Base-by-base conservation (phyloP, 371 early-diverging fungal species). In the Cokeromyces recurvatus region DNA sequence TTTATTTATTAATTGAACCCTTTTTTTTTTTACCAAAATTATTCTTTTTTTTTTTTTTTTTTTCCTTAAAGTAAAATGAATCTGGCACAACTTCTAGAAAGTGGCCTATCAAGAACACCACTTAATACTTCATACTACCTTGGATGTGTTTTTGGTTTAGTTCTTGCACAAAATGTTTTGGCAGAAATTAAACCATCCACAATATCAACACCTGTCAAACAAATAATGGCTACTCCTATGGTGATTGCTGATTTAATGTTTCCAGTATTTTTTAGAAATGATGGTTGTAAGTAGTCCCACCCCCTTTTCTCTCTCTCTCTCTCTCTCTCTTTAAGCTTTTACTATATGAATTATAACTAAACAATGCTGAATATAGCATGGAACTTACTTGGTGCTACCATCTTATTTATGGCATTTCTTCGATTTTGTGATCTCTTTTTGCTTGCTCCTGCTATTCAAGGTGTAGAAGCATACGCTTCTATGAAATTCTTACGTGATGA, bases 341-440 rank as follows among this genome's bases (percentile, higher is more conserved):
- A 36, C 35, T 9, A 19, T 47, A 4, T 12, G 8, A 43, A 0
- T 14, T 9, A 32, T 17, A 11, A 27, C 7, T 11, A 27, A 27
- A 27, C 7, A 27, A 7, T 7, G 11, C 5, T 5, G 11, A 7
- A 31, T 19, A 42, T 42, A 49, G 51, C 51, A 21, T 51, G 51
- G 43, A 51, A 51, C 39, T 31, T 51, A 29, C 43, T 51, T 37
- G 51, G 51, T 51, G 51, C 51, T 7, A 51, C 51, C 20, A 43
- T 51, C 22, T 43, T 38, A 5, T 51, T 51, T 36, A 51, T 51
- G 43, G 38, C 38, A 6, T 51, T 51, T 43, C 51, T 51, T 32
- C 51, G 51, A 32, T 51, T 37, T 43, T 16, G 36, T 9, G 51
- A 51, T 51, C 51, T 51, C 7, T 43, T 43, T 17, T 51, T 36